These are phyloP conservation scores for Malus hybrid DNA, from an alignment of 331 rosid genomes.

Conservation along the genomic window DNA sequence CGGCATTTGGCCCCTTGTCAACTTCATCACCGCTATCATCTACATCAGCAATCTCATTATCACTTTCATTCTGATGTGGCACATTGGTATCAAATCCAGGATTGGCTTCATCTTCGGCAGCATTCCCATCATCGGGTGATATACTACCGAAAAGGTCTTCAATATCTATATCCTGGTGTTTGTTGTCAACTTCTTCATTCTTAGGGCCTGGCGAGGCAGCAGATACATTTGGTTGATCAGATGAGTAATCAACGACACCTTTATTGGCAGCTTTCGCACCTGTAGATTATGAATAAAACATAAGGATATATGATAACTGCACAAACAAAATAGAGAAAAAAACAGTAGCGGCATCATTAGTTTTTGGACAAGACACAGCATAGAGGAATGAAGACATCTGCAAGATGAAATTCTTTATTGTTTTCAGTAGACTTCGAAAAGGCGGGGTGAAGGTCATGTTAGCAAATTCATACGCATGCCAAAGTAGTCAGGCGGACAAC, in stretches of 20 bases:
- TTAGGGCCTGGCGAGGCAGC: constrained; percentile 45
- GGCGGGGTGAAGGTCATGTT: not conserved
- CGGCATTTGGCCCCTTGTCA: constrained; percentile 82
- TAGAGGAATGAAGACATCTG: not conserved
- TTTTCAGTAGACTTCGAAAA: not conserved
- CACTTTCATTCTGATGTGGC: constrained; percentile 51
- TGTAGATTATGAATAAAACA: constrained; percentile 17
- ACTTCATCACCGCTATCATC: constrained; percentile 83
- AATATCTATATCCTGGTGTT: constrained; percentile 65
- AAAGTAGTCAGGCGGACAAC: not conserved
- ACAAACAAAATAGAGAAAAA: constrained; percentile 5
- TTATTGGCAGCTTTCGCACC: constrained; percentile 49
- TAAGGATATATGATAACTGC: not conserved
- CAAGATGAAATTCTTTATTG: not conserved
- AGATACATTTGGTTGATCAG: constrained; percentile 33
- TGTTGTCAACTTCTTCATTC: constrained; percentile 46
- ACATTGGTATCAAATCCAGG: constrained; percentile 50
- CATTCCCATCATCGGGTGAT: constrained; percentile 54
- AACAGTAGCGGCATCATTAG: not conserved
- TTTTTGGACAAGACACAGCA: not conserved
- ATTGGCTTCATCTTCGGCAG: constrained; percentile 48
- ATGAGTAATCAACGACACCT: constrained; percentile 32
- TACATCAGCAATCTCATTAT: constrained; percentile 88
- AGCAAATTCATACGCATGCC: not conserved
- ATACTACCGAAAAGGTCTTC: constrained; percentile 62